These are phyloP conservation scores for Hortaea sp. DNA, from an alignment of 2,329 filamentous ascomycete species.

Conservation along the genomic window DNA sequence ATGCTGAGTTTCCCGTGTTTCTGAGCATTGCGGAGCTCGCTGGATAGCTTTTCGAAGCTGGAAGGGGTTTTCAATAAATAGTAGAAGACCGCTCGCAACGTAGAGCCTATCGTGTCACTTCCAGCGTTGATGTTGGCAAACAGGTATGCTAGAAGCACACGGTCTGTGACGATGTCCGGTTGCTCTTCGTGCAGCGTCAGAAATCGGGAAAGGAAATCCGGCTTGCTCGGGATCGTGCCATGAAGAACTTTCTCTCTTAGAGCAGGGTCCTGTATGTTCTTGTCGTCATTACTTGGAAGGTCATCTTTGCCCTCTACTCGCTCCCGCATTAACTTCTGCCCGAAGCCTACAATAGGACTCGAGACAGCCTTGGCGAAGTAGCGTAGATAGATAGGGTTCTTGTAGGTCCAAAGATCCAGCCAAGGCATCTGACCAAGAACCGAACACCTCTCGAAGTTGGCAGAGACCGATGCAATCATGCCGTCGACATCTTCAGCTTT, in stretches of 20 bases:
- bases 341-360: slow-evolving; percentile 15
- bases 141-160: slow-evolving; percentile 14
- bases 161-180: slow-evolving; percentile 15
- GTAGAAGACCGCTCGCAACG: slow-evolving; percentile 31
- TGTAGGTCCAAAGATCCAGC: slow-evolving; percentile 17
- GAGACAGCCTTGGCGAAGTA: slow-evolving; percentile 13
- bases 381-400: slow-evolving; percentile 13
- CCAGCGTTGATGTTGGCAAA: slow-evolving; percentile 24
- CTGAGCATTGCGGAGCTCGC: slow-evolving; percentile 9
- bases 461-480: slow-evolving; percentile 13
- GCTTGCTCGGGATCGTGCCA: slow-evolving; percentile 15
- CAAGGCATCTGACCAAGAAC: slow-evolving; percentile 21
- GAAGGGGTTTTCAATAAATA: slow-evolving; percentile 19
- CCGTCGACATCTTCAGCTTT: slow-evolving; percentile 11
- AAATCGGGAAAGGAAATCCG: slow-evolving; percentile 21
- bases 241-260: slow-evolving; percentile 14
- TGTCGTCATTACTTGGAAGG: not conserved
- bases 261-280: slow-evolving; percentile 7
- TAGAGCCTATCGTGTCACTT: slow-evolving; percentile 32
- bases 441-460: slow-evolving; percentile 18
- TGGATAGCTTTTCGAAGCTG: slow-evolving; percentile 3
- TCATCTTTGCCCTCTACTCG: slow-evolving; percentile 9
- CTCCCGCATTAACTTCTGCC: slow-evolving; percentile 15
- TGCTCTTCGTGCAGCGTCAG: slow-evolving; percentile 16
- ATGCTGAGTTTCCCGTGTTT: slow-evolving; percentile 6